Conservation (phyloP, 2,329 filamentous ascomycete genomes). For the Pseudocercospora pini-densiflorae region DNA sequence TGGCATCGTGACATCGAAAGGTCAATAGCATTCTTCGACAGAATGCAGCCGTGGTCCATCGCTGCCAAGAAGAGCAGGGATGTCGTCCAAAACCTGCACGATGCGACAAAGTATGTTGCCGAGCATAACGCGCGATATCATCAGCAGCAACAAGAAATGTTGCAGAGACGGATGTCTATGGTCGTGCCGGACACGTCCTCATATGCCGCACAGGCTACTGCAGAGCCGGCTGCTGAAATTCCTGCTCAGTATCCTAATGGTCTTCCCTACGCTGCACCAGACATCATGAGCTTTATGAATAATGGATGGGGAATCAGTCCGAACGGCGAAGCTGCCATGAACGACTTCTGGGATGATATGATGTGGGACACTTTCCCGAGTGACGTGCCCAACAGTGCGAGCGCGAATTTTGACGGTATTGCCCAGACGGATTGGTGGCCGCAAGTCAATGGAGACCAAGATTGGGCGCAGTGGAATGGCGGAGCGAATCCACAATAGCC, state of each 20-base stretch:
- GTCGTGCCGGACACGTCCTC: not conserved
- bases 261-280: not conserved
- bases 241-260: not conserved
- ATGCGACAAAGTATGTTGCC: conserved; percentile 41
- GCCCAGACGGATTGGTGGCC: conserved; percentile 25
- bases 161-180: conserved; percentile 16
- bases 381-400: conserved; percentile 21
- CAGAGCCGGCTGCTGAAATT: not conserved
- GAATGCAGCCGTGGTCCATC: conserved; percentile 50
- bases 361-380: conserved; percentile 31
- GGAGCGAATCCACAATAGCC: not conserved
- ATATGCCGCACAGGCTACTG: not conserved
- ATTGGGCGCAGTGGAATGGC: conserved; percentile 24
- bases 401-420: conserved; percentile 9
- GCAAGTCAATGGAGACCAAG: conserved; percentile 15
- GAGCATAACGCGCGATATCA: conserved; percentile 33
- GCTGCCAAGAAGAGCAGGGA: conserved; percentile 50
- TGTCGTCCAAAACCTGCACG: conserved; percentile 48
- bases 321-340: conserved; percentile 19
- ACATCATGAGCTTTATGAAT: conserved; percentile 10
- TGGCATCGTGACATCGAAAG: conserved; percentile 49
- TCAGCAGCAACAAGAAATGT: conserved; percentile 28
- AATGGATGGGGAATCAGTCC: conserved; percentile 17
- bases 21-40: conserved; percentile 49
- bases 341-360: conserved; percentile 33